These are phyloP conservation scores for Lipomyces spencermartinsiae DNA, from an alignment of 805 yeast species.

Conservation along the genomic window DNA sequence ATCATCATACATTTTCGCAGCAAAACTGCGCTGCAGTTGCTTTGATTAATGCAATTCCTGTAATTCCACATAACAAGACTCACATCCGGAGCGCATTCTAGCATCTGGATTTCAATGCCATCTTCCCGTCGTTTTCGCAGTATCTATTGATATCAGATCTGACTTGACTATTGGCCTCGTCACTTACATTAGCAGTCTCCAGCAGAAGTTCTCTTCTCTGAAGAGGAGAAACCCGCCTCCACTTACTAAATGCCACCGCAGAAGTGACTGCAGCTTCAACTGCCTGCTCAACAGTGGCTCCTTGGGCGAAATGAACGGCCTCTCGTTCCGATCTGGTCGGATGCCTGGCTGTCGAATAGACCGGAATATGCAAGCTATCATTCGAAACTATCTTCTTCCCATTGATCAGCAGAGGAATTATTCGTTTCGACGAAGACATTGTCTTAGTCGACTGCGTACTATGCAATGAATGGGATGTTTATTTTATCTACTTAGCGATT, in stretches of 20 bases:
- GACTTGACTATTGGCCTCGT: neutral
- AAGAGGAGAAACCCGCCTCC: slow-evolving; percentile 19
- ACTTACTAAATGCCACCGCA: slow-evolving; percentile 15
- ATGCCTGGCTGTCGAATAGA: slow-evolving; percentile 5
- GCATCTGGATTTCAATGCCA: slow-evolving; percentile 27
- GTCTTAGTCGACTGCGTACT: no score
- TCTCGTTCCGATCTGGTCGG: neutral
- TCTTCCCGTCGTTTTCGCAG: slow-evolving; percentile 19
- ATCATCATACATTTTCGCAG: slow-evolving; percentile 17
- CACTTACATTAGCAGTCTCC: slow-evolving; percentile 22
- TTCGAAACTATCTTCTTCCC: slow-evolving; percentile 2
- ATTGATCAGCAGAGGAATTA: slow-evolving; percentile 9
- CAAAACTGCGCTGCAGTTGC: slow-evolving; percentile 14
- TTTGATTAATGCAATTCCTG: neutral
- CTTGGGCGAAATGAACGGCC: slow-evolving; percentile 28
- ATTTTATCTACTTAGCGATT: no score
- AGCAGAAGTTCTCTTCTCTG: slow-evolving; percentile 27
- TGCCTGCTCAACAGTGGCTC: slow-evolving; percentile 25
- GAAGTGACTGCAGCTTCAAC: slow-evolving; percentile 24
- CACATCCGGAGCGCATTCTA: slow-evolving; percentile 29
- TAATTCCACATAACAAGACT: neutral
- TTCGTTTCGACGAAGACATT: neutral
- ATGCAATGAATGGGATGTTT: no score
- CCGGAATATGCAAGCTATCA: slow-evolving; percentile 15
- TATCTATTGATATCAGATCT: slow-evolving; percentile 3